These are phyloP conservation scores for Artemisia annua DNA, from an alignment of 129 eudicot genomes.

Conservation along the genomic window DNA sequence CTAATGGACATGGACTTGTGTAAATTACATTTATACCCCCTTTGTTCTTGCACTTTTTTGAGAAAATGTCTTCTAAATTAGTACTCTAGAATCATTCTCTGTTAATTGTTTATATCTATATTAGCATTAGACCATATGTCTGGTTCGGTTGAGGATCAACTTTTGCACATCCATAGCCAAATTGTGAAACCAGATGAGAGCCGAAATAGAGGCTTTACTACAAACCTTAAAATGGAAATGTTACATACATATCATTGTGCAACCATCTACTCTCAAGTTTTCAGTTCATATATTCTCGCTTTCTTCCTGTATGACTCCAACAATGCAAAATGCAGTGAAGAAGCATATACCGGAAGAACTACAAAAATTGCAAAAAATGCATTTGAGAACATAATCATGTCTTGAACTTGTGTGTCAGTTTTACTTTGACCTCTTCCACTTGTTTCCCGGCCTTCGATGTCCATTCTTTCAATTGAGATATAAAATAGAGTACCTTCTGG, in stretches of 20 bases:
- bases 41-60: neutral
- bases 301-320: neutral
- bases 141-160: neutral
- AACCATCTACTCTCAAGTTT: neutral
- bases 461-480: slow-evolving; percentile 1
- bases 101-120: neutral
- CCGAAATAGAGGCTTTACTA: neutral
- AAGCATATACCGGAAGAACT: neutral
- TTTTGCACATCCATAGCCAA: no score
- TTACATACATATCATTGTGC: neutral
- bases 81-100: neutral
- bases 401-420: slow-evolving; percentile 12
- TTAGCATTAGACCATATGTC: neutral
- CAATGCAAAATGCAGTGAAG: neutral
- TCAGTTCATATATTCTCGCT: neutral
- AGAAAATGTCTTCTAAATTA: no score
- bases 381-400: slow-evolving; percentile 2
- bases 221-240: neutral
- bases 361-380: slow-evolving; percentile 1
- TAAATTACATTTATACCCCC: neutral
- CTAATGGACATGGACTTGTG: neutral
- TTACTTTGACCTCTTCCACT: neutral
- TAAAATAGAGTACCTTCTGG: neutral
- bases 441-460: neutral
- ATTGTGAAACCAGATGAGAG: neutral